These are phyloP conservation scores for Trichoderma brevicompactum DNA, from an alignment of 2,329 filamentous ascomycete species.

Conservation along the genomic window DNA sequence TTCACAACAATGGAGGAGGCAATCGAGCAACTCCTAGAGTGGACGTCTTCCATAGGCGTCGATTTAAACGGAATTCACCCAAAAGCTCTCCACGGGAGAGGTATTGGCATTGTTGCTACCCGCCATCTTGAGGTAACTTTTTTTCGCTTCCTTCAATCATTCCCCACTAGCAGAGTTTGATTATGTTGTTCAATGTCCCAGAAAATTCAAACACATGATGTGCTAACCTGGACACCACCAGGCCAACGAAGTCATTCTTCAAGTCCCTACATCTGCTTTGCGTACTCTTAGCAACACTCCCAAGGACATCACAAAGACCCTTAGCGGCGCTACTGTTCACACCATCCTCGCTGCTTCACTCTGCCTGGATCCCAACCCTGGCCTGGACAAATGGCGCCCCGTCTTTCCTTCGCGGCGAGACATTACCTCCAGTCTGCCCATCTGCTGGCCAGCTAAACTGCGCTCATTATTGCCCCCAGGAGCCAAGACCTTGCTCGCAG, in stretches of 20 bases:
- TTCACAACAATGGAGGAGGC: slow-evolving; percentile 30
- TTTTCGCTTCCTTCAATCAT: not conserved
- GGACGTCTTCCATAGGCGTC: slow-evolving; percentile 69
- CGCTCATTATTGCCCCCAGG: slow-evolving; percentile 51
- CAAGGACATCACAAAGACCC: slow-evolving; percentile 53
- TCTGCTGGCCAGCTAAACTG: slow-evolving; percentile 52
- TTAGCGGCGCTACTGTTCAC: slow-evolving; percentile 65
- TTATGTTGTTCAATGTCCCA: no score
- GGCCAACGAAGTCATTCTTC: slow-evolving; percentile 61
- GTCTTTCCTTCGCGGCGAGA: slow-evolving; percentile 68
- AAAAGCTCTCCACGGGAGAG: slow-evolving; percentile 69
- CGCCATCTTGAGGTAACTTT: slow-evolving; percentile 63
- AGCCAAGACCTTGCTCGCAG: slow-evolving; percentile 51
- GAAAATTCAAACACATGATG: no score
- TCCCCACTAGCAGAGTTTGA: not conserved
- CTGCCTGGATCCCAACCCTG: slow-evolving; percentile 54
- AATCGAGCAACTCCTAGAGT: slow-evolving; percentile 63
- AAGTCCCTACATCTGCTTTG: slow-evolving; percentile 66
- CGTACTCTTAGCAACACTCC: slow-evolving; percentile 67
- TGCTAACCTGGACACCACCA: slow-evolving; percentile 32
- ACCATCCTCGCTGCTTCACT: slow-evolving; percentile 73
- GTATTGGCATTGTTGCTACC: slow-evolving; percentile 77
- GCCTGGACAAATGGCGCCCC: slow-evolving; percentile 63
- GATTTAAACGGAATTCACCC: slow-evolving; percentile 69
- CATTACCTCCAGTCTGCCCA: slow-evolving; percentile 54